phyloP scores from a whole-genome alignment of 306 rosid genomes.

The Lagenaria siceraria region DNA sequence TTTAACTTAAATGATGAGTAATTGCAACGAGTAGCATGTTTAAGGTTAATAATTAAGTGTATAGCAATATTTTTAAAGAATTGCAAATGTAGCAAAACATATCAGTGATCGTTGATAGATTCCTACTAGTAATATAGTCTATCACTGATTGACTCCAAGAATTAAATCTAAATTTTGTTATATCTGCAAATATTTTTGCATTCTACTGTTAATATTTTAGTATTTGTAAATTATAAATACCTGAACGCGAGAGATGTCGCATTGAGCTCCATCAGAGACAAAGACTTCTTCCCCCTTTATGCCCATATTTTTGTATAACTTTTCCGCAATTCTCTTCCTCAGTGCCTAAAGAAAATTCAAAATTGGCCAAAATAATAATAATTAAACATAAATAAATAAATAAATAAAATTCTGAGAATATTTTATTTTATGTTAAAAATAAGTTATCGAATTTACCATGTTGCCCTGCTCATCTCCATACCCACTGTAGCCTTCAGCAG shows the following conservation, averaged over 20 bases:
- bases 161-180: too few species aligned
- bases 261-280: constrained; percentile 62
- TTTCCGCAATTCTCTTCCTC: constrained; percentile 40
- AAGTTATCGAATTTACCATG: constrained; percentile 17
- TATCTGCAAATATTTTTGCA: too few species aligned
- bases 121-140: too few species aligned
- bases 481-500: constrained; percentile 44
- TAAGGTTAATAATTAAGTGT: too few species aligned
- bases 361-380: not conserved
- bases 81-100: too few species aligned
- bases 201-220: too few species aligned
- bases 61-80: too few species aligned
- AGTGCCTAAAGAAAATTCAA: constrained; percentile 20
- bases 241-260: constrained; percentile 58
- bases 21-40: too few species aligned
- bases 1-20: too few species aligned
- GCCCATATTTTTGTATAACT: constrained; percentile 23
- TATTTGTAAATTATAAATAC: constrained; percentile 1
- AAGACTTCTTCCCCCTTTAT: constrained; percentile 36
- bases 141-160: too few species aligned
- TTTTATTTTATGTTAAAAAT: not conserved
- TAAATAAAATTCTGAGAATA: not conserved
- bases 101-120: too few species aligned
- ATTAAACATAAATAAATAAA: too few species aligned
- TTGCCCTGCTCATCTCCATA: constrained; percentile 69